Evolutionary conservation across 1,284 basidiomycete genomes (phyloP), one percentile per base, ranked within the genome.

Genomic region (Cryptococcus sp.): DNA sequence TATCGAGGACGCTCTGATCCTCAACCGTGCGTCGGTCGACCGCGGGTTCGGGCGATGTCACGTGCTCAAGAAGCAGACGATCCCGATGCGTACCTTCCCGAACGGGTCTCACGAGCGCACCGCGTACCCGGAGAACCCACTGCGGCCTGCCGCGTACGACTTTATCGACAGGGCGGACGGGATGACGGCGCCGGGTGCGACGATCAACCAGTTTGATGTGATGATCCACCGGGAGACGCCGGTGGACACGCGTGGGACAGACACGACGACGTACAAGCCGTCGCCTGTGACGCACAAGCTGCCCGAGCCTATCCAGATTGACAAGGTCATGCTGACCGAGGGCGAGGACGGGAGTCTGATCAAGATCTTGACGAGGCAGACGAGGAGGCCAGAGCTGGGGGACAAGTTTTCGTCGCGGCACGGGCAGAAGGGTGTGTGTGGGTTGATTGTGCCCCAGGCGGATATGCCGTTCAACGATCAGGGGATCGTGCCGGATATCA

Each of bases 401-500:
- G 96, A 99, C 81, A 99, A 99, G 79, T 99, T 99, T 75, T 97
- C 94, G 42, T 94, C 91, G 3, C 82, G 96, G 61, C 96, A 99
- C 76, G 96, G 96, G 43, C 96, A 99, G 79, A 99, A 99, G 79
- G 96, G 96, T 62, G 96, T 98, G 15, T 98, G 94, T 77, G 96
- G 96, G 18, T 78, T 99, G 71, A 98, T 98, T 71, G 95, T 98
- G 51, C 95, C 93, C 67, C 96, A 98, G 72, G 92, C 93, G 69
- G 96, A 99, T 77, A 89, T 99, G 92, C 96, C 96, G 4, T 99
- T 99, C 82, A 97, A 94, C 70, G 95, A 98, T 78, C 87, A 90
- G 70, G 96, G 96, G 33, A 95, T 98, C 66, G 88, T 85, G 71
- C 93, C 79, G 86, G 96, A 98, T 78, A 91, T 95, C 20, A 98